Evolutionary conservation across 176 grass and related monocot genomes (phyloP), one percentile per base, ranked within the genome.

Genomic region (Aegilops speltoides): DNA sequence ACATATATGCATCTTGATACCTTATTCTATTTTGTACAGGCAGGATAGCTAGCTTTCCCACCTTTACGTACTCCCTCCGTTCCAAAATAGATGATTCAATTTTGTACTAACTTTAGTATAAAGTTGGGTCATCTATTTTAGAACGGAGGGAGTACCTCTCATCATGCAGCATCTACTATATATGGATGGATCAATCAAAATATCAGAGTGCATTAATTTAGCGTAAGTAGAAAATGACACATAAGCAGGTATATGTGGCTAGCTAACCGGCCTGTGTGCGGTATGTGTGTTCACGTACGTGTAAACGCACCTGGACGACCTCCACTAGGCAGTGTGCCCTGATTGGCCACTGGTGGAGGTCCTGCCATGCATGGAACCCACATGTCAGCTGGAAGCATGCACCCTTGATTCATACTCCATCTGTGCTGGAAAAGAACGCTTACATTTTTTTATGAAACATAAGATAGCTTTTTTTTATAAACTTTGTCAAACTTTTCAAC

Each of bases 11-110:
- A 41, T n/a, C 61, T 16, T 4, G 29, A 56, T 50, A 62, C 41
- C 41, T 54, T 76, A 73, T 90, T 83, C 54, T 22, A n/a, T 78
- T 64, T 32, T 11, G 50, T 64, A 73, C 24, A 75, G 38, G 50
- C 82, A 43, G 28, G 54, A 57, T 57, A 57, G 32, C 23, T 34
- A 43, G 23, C 28, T 65, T 72, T 22, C 19, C 1, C 40, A 10
- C 22, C 68, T 80, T 62, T 62, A 25, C 67, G 11, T 43, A n/a
- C n/a, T n/a, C n/a, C n/a, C n/a, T n/a, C n/a, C n/a, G n/a, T n/a
- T n/a, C n/a, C n/a, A n/a, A n/a, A n/a, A n/a, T n/a, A n/a, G n/a
- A n/a, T n/a, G n/a, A n/a, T n/a, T n/a, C n/a, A n/a, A n/a, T n/a
- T n/a, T n/a, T n/a, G n/a, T n/a, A n/a, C n/a, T n/a, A n/a, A n/a